Base-by-base conservation (phyloP, 768 basidiomycete species). In the Polyporus arcularius region DNA sequence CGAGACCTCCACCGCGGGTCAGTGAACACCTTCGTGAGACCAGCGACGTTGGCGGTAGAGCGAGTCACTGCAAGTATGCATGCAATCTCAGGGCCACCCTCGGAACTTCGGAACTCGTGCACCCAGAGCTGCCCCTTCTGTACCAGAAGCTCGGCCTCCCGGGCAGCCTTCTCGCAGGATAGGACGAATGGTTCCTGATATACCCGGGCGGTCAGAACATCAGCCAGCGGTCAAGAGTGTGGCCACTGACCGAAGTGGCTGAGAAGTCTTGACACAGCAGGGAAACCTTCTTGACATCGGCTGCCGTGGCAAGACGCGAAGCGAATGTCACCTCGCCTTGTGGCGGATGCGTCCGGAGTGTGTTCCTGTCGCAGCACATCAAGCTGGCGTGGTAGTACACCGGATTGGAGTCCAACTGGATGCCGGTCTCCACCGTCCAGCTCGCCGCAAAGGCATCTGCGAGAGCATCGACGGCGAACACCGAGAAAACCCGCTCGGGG, bases 21-120 rank as follows among this genome's bases (percentile, higher is more conserved):
- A 0, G 90, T 92, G 68, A 77, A 87, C 0, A 92, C 89, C 70
- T 92, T 92, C 41, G 87, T 87, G 47, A 92, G 84, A 0, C 86
- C 82, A 2, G 85, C 83, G 28, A 87, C 79, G 4, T 67, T 77
- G 1, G 78, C 75, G 28, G 79, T 85, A 60, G 84, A 83, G 11
- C 91, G 77, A 8, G 89, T 89, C 31, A 81, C 82, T 15, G 89
- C 89, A 5, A 86, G 86, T 42, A 92, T 83, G 18, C 80, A 89
- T 0, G 89, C 86, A 21, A 86, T 79, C 30, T 80, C 77, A 48
- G 72, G 63, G 0, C 61, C 52, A 55, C 46, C 67, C 7, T 68
- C 67, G 14, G 45, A 65, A 45, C 55, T 35, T 53, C 71, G 68
- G n/a, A 84, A 75, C 55, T 80, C 74, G 63, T 85, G 85, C 1